phyloP scores from a whole-genome alignment of 257 asterid genomes.

The Solanum gracilifrons region DNA sequence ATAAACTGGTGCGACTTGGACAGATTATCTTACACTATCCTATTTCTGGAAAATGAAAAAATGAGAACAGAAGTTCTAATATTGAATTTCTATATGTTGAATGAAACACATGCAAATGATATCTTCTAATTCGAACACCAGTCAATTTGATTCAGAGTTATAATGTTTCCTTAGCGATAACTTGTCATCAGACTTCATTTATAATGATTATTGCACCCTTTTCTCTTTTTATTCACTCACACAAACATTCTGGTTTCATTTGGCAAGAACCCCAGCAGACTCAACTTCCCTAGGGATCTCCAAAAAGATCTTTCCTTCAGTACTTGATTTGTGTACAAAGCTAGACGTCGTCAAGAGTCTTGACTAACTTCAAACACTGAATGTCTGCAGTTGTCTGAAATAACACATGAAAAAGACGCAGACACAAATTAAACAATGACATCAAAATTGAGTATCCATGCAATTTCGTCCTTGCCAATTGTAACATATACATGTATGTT shows the following conservation, averaged over 20 bases:
- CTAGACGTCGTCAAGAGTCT: neutral
- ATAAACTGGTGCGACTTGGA: neutral
- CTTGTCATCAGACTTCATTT: neutral
- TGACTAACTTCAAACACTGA: neutral
- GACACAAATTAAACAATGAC: neutral
- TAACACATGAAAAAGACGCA: neutral
- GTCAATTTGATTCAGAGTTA: neutral
- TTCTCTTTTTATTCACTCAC: neutral
- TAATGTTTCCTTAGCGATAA: neutral
- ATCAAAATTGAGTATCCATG: neutral
- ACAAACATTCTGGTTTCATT: neutral
- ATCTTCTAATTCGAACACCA: neutral
- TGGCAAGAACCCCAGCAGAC: constrained; percentile 78
- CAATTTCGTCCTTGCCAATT: neutral
- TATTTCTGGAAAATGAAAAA: neutral
- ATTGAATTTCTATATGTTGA: neutral
- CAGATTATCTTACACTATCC: neutral
- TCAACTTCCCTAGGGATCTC: constrained; percentile 73
- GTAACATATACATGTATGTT: neutral
- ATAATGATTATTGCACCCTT: neutral
- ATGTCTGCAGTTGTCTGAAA: neutral
- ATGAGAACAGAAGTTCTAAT: neutral
- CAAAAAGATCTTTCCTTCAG: constrained; percentile 30
- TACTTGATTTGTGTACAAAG: neutral
- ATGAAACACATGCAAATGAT: neutral